These are phyloP conservation scores for Gentiana straminea DNA, from an alignment of 257 asterid genomes.

Conservation along the genomic window DNA sequence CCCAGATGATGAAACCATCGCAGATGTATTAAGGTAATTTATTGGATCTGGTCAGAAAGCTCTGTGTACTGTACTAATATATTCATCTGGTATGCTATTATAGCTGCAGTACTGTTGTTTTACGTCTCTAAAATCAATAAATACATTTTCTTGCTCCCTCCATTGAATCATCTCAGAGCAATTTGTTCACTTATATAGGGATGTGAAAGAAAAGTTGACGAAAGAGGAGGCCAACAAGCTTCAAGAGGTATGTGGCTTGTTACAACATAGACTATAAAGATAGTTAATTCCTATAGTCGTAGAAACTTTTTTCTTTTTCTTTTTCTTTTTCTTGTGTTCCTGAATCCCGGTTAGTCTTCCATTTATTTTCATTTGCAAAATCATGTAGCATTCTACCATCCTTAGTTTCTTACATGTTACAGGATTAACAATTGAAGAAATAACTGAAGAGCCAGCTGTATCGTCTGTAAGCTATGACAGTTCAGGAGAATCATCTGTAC, in stretches of 20 bases:
- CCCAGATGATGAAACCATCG: constrained; percentile 88
- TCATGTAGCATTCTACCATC: background rate
- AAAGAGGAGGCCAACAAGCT: constrained; percentile 39
- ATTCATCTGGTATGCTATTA: background rate
- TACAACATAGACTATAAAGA: too few species aligned
- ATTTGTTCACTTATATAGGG: constrained; percentile 34
- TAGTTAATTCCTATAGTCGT: too few species aligned
- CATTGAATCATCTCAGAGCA: constrained; percentile 1
- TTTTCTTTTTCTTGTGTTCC: too few species aligned
- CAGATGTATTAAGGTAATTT: constrained; percentile 67
- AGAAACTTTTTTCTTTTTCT: too few species aligned
- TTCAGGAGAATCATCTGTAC: constrained; percentile 16
- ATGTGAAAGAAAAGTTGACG: constrained; percentile 47
- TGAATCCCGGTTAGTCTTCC: background rate
- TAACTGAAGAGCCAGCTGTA: constrained; percentile 42
- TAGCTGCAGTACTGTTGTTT: background rate
- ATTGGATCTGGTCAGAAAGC: constrained; percentile 1
- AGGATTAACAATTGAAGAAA: constrained; percentile 86
- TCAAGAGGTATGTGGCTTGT: constrained; percentile 43
- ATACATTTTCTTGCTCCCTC: background rate
- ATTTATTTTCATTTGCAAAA: background rate
- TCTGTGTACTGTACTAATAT: background rate
- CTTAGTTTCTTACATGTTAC: constrained; percentile 8
- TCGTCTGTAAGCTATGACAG: constrained; percentile 32
- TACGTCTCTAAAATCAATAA: background rate